phyloP scores from a whole-genome alignment of 2,329 filamentous ascomycete genomes.

The Penicillium sp. region DNA sequence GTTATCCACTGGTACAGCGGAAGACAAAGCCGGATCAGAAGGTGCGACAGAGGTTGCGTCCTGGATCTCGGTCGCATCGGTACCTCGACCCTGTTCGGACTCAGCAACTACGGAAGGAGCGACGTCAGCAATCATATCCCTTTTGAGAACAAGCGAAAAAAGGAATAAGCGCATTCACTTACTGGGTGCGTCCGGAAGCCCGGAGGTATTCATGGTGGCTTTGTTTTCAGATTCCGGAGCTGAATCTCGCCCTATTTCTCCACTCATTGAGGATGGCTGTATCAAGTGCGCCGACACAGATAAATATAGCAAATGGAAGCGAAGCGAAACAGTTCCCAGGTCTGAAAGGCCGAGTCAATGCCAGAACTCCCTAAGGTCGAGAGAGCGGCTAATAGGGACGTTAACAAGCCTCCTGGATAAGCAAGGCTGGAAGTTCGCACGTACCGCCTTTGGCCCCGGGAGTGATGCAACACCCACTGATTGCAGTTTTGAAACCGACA shows the following conservation, averaged over 20 bases:
- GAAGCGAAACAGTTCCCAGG: constrained; percentile 7
- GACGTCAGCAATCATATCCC: constrained; percentile 12
- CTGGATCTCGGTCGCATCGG: constrained; percentile 24
- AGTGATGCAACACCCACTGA: constrained; percentile 11
- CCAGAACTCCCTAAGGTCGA: constrained; percentile 5
- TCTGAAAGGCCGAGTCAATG: constrained; percentile 9
- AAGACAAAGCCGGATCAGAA: constrained; percentile 14
- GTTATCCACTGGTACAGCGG: constrained; percentile 6
- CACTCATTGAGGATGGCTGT: constrained; percentile 34
- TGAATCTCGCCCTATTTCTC: constrained; percentile 33
- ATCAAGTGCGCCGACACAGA: constrained; percentile 11
- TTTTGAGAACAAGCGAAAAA: not conserved
- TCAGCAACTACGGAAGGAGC: constrained; percentile 25
- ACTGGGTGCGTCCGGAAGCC: constrained; percentile 27
- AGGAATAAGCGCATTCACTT: constrained; percentile 17
- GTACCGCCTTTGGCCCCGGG: constrained; percentile 14
- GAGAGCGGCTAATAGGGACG: constrained; percentile 16
- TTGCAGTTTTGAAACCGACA: constrained; percentile 8
- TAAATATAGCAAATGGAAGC: constrained; percentile 7
- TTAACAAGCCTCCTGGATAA: constrained; percentile 17
- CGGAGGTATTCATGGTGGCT: constrained; percentile 34
- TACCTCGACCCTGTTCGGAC: constrained; percentile 20
- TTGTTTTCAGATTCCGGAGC: constrained; percentile 31
- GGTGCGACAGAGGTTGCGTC: constrained; percentile 21
- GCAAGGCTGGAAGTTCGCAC: constrained; percentile 5